Base-by-base conservation (phyloP, 2,329 filamentous ascomycete genomes). In the Stachybotrys echinatus region DNA sequence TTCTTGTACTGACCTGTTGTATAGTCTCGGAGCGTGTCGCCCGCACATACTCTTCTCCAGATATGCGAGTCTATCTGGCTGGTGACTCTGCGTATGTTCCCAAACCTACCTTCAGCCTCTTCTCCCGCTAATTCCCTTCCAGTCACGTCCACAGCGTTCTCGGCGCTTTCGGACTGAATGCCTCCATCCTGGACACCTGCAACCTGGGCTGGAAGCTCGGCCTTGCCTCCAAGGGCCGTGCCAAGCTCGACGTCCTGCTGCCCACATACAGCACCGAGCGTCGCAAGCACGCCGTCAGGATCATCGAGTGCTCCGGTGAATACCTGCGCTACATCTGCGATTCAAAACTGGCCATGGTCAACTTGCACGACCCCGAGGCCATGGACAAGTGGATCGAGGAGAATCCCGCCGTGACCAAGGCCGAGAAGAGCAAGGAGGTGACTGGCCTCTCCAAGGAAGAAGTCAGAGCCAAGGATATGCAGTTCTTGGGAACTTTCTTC, bases 191-290 rank as follows among this genome's bases (percentile, higher is more conserved):
- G 12, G 67, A 70, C 47, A 61, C 62, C 7, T 55, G 60, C 5
- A 69, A 69, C 39, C 59, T 69, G 2, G 55, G 55, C 4, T 69
- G 66, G 66, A 69, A 69, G 49, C 48, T 69, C 12, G 65, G 63
- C n/a, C 52, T 67, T 23, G 54, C 50, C 12, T 52, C 57, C 12
- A 53, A 54, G 39, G 53, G 53, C 31, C 44, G 54, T 12, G 65
- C 65, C 12, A 48, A 55, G 12, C 44, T 50, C 5, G 51, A 58
- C 8, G 37, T 42, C 4, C 50, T 67, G 18, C 51, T 66, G 5
- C 59, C 63, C 1, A 66, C 63, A 1, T 68, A 68, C 47, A 55
- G 57, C 31, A 42, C 48, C 18, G 66, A 69, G 53, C 57, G 65
- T 7, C 60, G 64, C 34, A 60, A 48, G 21, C 49, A 51, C 19